Base-by-base conservation (phyloP, 1,139 yeast genomes). In the Candida frijolesensis region DNA sequence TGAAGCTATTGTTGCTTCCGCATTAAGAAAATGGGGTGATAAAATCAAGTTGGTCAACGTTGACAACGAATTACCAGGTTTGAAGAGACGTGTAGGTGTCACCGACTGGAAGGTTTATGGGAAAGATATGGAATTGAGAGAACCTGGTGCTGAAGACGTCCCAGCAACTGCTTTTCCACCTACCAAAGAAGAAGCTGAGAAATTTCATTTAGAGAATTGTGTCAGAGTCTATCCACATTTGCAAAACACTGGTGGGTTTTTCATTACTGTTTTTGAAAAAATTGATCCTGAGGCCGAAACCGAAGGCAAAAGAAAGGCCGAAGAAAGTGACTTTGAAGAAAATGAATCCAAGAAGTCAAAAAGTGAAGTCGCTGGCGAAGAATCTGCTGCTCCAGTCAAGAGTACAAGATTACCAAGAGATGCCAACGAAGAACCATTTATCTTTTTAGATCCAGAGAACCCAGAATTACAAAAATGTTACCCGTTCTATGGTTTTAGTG, bases 171-270 rank as follows among this genome's bases (percentile, higher is more conserved):
- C 83, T 60, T 94, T 89, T 79, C 94, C 97, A 42, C 97, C 97
- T 39, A 63, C 86, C 14, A 83, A 75, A 44, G 96, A 86, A 56
- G 96, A 89, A 70, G 83, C 79, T 14, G 68, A 71, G 43, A 62
- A 63, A 15, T 85, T 89, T 67, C 70, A 85, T 57, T 80, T 95
- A 61, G 85, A 90, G 49, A 76, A 85, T 57, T 89, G 97, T 78
- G 83, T 95, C 61, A 83, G 99, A 71, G 96, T 95, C 9, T 94
- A 94, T 67, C 99, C 98, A 45, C 98, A 95, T 68, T 89, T 89
- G 69, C 99, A 94, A 71, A 92, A 95, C 68, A 92, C 99, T 40
- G 99, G 99, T 61, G 99, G 98, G 0, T 95, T 95, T 68, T 95
- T 94, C 70, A 92, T 95, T 63, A 87, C 97, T 30, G 97, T 92